These are phyloP conservation scores for Allium fistulosum DNA, from an alignment of 106 monocot species.

Conservation along the genomic window DNA sequence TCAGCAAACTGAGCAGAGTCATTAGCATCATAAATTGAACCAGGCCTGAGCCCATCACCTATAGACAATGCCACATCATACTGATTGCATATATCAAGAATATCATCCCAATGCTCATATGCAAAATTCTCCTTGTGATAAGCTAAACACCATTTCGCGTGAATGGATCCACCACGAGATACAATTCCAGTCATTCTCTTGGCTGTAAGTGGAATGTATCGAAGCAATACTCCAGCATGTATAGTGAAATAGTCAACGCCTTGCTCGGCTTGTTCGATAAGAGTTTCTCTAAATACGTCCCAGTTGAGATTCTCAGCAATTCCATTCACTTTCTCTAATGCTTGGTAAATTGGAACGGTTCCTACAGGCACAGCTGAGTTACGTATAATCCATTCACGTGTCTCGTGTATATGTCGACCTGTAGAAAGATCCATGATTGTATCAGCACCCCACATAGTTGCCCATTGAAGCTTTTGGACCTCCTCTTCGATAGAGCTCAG, in stretches of 20 bases:
- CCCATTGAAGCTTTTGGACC: slow-evolving; percentile 83
- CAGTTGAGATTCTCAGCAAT: slow-evolving; percentile 66
- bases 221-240: slow-evolving; percentile 72
- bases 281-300: slow-evolving; percentile 68
- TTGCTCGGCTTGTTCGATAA: slow-evolving; percentile 78
- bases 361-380: slow-evolving; percentile 76
- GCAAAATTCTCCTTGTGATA: slow-evolving; percentile 87
- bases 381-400: slow-evolving; percentile 77
- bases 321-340: slow-evolving; percentile 76
- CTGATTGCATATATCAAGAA: slow-evolving; percentile 81
- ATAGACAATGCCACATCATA: slow-evolving; percentile 75
- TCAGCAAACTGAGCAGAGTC: slow-evolving; percentile 81
- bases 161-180: slow-evolving; percentile 76
- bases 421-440: slow-evolving; percentile 83
- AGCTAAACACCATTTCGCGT: slow-evolving; percentile 76
- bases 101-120: slow-evolving; percentile 84
- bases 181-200: slow-evolving; percentile 83
- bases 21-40: slow-evolving; percentile 84
- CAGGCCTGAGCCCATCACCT: slow-evolving; percentile 76
- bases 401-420: slow-evolving; percentile 76
- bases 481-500: slow-evolving; percentile 72
- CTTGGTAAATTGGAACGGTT: slow-evolving; percentile 84
- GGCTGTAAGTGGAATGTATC: slow-evolving; percentile 76
- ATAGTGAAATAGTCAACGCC: slow-evolving; percentile 85
- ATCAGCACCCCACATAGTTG: slow-evolving; percentile 84